Percentiles rank a stretch among this genome's conserved stretches.
These are phyloP conservation scores for Daldinia decipiens DNA, from an alignment of 495 filamentous ascomycete species.

Conservation along the genomic window DNA sequence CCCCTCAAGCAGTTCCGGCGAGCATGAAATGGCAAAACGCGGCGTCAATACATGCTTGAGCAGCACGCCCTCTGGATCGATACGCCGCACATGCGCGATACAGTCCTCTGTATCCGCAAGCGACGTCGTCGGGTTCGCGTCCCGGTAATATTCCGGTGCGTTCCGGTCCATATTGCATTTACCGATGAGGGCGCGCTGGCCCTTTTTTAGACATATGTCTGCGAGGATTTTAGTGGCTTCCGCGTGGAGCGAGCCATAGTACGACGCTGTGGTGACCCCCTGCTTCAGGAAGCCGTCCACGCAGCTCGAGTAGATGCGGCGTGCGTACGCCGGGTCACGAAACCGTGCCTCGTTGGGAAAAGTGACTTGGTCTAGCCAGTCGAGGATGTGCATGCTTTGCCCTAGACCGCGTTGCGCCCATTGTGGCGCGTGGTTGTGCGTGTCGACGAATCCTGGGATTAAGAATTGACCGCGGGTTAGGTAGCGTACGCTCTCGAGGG, in stretches of 20 bases:
- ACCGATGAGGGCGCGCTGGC: constrained; percentile 72
- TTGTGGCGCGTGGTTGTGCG: constrained; percentile 73
- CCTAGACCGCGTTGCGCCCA: constrained; percentile 70
- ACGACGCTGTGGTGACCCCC: constrained; percentile 72
- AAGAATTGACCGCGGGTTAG: constrained; percentile 64
- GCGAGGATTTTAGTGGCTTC: constrained; percentile 69
- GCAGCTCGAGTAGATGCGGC: constrained; percentile 61
- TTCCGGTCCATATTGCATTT: constrained; percentile 74
- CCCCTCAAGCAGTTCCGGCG: constrained; percentile 59
- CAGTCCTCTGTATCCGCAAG: constrained; percentile 63
- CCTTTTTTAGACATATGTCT: constrained; percentile 63
- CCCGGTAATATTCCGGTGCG: constrained; percentile 68
- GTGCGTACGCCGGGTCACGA: constrained; percentile 62
- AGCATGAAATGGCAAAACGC: constrained; percentile 71
- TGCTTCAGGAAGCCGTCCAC: constrained; percentile 68
- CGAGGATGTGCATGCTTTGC: constrained; percentile 65
- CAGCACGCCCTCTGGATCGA: constrained; percentile 56
- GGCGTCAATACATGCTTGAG: constrained; percentile 71
- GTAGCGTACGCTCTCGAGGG: constrained; percentile 42
- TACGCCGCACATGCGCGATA: constrained; percentile 57
- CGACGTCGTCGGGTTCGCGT: constrained; percentile 59
- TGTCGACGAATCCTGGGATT: constrained; percentile 71
- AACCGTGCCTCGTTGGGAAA: constrained; percentile 72
- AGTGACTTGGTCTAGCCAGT: constrained; percentile 69
- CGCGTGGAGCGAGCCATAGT: constrained; percentile 70